Percentiles rank a stretch among this genome's conserved stretches.
Conservation (phyloP, 805 yeast genomes). For the Saturnispora zaruensis region DNA sequence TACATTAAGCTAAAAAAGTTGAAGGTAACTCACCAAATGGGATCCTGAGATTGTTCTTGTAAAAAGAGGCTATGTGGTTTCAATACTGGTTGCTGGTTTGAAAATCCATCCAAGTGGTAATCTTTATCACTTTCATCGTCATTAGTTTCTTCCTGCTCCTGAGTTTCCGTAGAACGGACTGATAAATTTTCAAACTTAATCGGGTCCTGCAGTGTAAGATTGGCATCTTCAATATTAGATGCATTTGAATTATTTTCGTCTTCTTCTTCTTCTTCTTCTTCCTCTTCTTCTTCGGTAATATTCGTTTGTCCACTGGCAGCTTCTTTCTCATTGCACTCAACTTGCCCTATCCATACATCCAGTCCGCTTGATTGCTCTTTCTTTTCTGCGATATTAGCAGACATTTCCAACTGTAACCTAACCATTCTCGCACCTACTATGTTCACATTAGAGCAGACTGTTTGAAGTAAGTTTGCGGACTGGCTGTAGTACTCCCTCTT, state of each 20-base stretch:
- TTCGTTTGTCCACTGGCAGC: not conserved
- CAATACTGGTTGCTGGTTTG: not conserved
- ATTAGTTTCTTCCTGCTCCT: not conserved
- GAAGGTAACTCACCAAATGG: not conserved
- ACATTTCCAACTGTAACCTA: conserved; percentile 72
- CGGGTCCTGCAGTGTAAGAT: conserved; percentile 8
- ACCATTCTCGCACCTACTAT: conserved; percentile 53
- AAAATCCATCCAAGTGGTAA: not conserved
- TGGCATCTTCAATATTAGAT: not conserved
- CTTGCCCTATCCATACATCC: conserved; percentile 23
- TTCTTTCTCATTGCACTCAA: not conserved
- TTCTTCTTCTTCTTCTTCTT: conserved; percentile 3
- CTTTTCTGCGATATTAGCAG: conserved; percentile 72
- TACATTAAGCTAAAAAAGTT: not conserved
- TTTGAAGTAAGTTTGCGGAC: conserved; percentile 52
- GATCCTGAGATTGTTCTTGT: conserved; percentile 1
- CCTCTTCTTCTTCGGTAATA: conserved; percentile 4
- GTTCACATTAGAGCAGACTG: conserved; percentile 48
- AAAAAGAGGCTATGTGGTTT: not conserved
- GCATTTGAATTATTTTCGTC: not conserved
- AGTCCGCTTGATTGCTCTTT: conserved; percentile 87
- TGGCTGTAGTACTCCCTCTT: conserved; percentile 69
- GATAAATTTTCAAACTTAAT: conserved; percentile 7
- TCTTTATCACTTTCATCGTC: not conserved
- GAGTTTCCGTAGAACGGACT: not conserved